Evolutionary conservation across 495 filamentous ascomycete genomes (phyloP), one percentile per base, ranked within the genome.

Genomic region (Xylaria telfairii): DNA sequence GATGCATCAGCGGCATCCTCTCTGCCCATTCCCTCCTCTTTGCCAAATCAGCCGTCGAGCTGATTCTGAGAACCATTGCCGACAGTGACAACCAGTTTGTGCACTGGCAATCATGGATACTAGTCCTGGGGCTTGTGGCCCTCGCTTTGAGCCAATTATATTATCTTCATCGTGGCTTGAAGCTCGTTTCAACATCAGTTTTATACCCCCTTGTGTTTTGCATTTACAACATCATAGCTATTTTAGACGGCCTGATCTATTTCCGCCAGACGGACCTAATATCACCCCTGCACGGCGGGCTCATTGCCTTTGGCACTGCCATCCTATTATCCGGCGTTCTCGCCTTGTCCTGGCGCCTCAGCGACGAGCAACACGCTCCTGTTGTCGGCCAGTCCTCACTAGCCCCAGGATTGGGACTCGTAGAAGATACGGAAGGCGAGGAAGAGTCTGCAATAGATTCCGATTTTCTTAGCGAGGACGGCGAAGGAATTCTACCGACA

Each of bases 181-280:
- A 97, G 77, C 85, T 98, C 49, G 94, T 95, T 79, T 97, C 94
- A 64, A 98, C 96, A 21, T 97, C 93, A 81, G 90, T 99, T 62
- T 88, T 99, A 73, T 99, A 99, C 83, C 96, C 96, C 7, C 92
- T 98, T 75, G 94, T 98, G 44, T 99, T 99, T 82, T 99, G 96
- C 88, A 90, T 98, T 72, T 99, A 98, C 85, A 99, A 99, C 85
- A 97, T 99, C 74, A 95, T 97, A 72, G 96, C 96, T 69, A 99
- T 98, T 73, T 83, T 98, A 70, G 96, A 99, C 81, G 96, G 96
- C 21, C 85, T 99, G 65, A 96, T 99, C 65, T 99, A 99, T 80
- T 99, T 98, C 84, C 87, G 89, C 59, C 96, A 99, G 81, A 91
- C 91, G 37, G 90, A 92, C 41, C 88, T 93, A 65, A 88, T 99